Base-by-base conservation (phyloP, 2,329 filamentous ascomycete species). In the Mycosphaerella sp. region DNA sequence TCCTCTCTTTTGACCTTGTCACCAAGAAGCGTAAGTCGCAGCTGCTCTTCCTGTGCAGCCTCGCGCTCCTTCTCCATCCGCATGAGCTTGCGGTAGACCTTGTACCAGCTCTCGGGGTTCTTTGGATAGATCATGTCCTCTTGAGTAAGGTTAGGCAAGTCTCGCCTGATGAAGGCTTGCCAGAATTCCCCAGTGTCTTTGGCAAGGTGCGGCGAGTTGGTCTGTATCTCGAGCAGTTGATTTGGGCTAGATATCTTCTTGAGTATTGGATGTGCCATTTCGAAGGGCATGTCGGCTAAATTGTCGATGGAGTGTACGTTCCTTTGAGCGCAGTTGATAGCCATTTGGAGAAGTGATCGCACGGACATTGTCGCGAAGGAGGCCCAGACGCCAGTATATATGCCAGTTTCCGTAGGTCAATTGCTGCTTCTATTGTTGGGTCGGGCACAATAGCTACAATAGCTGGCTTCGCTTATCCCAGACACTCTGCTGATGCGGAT, bases 161-260 rank as follows among this genome's bases (percentile, higher is more conserved):
- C 83, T 42, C 82, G 80, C 45, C 80, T 79, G 68, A 97, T 93
- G 63, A 96, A 79, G 25, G 80, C 78, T 37, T 81, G 71, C 91
- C 91, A 96, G 55, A 91, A 73, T 60, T 89, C 85, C 16, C 73
- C 77, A 35, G 83, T 83, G 50, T 86, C 75, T 34, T 81, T 81
- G 54, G 79, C 75, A 45, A 96, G 77, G 57, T 95, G 87, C 0
- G 89, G 87, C 4, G 84, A 90, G 64, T 83, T 82, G 44, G 77
- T 55, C 70, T 96, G 90, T 52, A 96, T 78, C 50, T 77, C 68
- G 58, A 73, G 70, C 28, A 97, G 80, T 66, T 95, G 89, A 40
- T 78, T 71, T 1, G 89, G 83, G 57, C 79, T 85, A 48, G 86
- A 81, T 50, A 97, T 73, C 51, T 82, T 84, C 45, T 79, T 64